Evolutionary conservation across 1,284 basidiomycete genomes (phyloP).

Genomic region (Anthracocystis panici-leucophaei): DNA sequence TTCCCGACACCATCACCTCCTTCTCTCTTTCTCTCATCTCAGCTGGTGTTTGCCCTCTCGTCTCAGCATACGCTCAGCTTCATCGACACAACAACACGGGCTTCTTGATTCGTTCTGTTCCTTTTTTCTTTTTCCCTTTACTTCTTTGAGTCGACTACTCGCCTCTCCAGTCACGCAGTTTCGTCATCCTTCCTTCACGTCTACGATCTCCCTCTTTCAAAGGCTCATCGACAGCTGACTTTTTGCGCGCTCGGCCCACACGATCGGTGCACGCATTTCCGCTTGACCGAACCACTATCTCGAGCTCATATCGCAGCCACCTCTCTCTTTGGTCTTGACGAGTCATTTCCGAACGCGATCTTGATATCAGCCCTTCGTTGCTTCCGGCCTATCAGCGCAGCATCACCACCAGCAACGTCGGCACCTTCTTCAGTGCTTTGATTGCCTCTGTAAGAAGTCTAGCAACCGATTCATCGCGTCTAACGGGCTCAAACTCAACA

Average conservation of each 20-base stretch:
- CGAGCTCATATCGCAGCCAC: constrained; percentile 7
- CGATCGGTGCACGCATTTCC: not conserved
- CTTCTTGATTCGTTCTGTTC: constrained; percentile 1
- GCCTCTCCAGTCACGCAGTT: constrained; percentile 19
- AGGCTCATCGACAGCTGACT: not conserved
- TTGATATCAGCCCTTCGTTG: constrained; percentile 8
- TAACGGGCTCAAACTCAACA: not conserved
- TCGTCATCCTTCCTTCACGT: constrained; percentile 8
- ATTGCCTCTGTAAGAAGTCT: constrained; percentile 9
- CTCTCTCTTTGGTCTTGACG: not conserved
- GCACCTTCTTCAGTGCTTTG: constrained; percentile 5
- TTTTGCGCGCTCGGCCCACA: not conserved
- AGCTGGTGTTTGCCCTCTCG: constrained; percentile 16
- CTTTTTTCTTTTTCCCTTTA: not conserved
- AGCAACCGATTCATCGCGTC: not conserved
- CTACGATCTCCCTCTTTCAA: constrained; percentile 7
- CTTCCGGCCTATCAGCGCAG: not conserved
- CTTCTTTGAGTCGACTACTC: not conserved
- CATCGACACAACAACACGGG: constrained; percentile 8
- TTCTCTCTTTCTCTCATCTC: not conserved
- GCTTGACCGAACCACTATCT: not conserved
- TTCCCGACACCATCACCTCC: constrained; percentile 29
- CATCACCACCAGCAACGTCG: not conserved
- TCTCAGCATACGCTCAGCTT: constrained; percentile 7
- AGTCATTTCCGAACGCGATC: not conserved